Evolutionary conservation across 495 filamentous ascomycete genomes (phyloP), one percentile per base, ranked within the genome.

Genomic region (Penicillium bialowiezense): DNA sequence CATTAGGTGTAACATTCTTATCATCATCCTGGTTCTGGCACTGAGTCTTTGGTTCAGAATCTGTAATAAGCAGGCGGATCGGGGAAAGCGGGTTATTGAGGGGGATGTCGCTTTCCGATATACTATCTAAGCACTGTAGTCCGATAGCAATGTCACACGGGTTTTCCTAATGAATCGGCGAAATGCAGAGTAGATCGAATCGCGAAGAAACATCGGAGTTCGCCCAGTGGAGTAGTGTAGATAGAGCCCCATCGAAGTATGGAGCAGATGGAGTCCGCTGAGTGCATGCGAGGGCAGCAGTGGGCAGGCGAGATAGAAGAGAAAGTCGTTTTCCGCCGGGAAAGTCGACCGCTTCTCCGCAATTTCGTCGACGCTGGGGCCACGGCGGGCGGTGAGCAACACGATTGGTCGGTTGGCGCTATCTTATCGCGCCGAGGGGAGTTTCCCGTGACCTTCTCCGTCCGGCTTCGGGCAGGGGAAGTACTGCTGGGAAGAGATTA

Each of bases 1-100:
- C 7, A 36, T n/a, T 34, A 72, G 69, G 6, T 73, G 70, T 40
- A 74, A 74, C 52, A 60, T 60, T 20, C 41, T 79, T 28, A 68
- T 77, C 20, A 54, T 81, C 31, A 3, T 78, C 2, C 50, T 70
- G 40, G 68, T 70, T 0, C 18, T 45, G 7, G 35, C 34, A 0
- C 35, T 73, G 51, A 70, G 60, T 42, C 1, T 67, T 29, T 69
- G 67, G 58, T 74, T 76, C 52, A 38, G 57, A 26, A 37, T 38
- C 34, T 61, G 58, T 34, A 75, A 75, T 52, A 56, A 50, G 45
- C 62, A 68, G 48, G 70, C 70, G 3, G 64, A 65, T 17, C 54
- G 48, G 39, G 72, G 72, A 14, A 51, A 70, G 52, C 59, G 59
- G 33, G 52, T 70, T 3, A 71, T 73, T 56, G 69, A 70, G 43